These are phyloP conservation scores for Berkeleyomyces rouxiae DNA, from an alignment of 2,329 filamentous ascomycete species.

Conservation along the genomic window DNA sequence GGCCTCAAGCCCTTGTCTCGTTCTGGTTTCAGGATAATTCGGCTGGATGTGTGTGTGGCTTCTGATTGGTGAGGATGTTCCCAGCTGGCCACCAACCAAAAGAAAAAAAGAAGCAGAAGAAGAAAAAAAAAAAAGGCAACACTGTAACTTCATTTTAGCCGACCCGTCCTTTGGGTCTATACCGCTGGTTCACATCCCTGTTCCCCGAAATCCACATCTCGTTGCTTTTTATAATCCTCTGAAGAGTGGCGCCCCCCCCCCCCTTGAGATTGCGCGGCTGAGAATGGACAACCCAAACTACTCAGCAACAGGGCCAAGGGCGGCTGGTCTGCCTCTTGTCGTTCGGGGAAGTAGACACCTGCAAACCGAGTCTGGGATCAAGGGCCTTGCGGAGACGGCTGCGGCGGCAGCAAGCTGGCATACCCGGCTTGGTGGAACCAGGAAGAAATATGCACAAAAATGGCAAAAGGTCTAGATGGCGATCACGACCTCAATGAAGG, in stretches of 20 bases:
- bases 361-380: background rate
- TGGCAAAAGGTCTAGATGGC: too few species aligned
- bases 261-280: too few species aligned
- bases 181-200: background rate
- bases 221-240: background rate
- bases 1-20: too few species aligned
- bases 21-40: too few species aligned
- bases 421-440: background rate
- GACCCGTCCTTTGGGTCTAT: background rate
- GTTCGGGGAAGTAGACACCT: background rate
- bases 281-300: too few species aligned
- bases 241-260: too few species aligned
- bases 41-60: too few species aligned
- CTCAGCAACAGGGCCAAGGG: too few species aligned
- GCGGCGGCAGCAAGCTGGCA: background rate
- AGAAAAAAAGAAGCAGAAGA: background rate
- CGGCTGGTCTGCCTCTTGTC: background rate
- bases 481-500: too few species aligned
- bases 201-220: background rate
- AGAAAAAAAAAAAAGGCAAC: too few species aligned
- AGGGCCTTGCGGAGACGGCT: background rate
- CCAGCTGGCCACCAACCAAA: too few species aligned
- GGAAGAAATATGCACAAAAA: background rate
- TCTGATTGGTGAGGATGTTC: too few species aligned
- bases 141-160: background rate